Evolutionary conservation across 768 basidiomycete genomes (phyloP), one percentile per base, ranked within the genome.

Genomic region (Rhizopogon roseolus): DNA sequence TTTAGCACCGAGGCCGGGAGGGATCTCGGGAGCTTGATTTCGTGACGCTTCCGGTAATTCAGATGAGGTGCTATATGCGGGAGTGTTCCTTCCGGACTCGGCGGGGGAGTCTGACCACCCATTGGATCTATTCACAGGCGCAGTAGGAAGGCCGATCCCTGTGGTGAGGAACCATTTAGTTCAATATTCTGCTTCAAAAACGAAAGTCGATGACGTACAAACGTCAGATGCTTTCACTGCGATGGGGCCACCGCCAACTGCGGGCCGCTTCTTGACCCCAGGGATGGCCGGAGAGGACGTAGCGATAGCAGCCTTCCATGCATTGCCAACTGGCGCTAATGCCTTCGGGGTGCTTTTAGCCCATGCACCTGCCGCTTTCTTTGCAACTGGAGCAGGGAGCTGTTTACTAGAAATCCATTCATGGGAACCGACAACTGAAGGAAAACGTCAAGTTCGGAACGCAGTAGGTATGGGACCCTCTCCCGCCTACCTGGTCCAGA

Each of bases 401-500:
- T 49, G 56, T 62, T 51, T 70, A 38, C n/a, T 41, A 41, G 58
- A 49, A 7, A 32, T 60, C 67, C 67, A 69, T 4, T 46, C 59
- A 11, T 54, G 6, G 7, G 67, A 69, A 43, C 68, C 68, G 5
- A 68, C 67, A 40, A 70, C 67, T 68, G 49, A 16, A 50, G 27
- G 51, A 7, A 10, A 45, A 43, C 17, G 11, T 37, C 45, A 10
- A 16, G 11, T 19, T 11, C 14, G 49, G 17, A 50, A 41, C 50
- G 59, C 62, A 61, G 40, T 13, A 19, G 13, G 1, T 0, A 17
- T 7, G 32, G 37, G 28, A 49, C 45, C 9, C 29, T 25, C 1
- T 36, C 38, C n/a, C 7, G 64, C 66, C 11, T 43, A 74, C 77
- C 70, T 40, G 68, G 65, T 25, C 64, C 68, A 0, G 65, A 61